Percentiles rank a stretch among this genome's conserved stretches.
Conservation (phyloP, 352 stramenopile genomes). For the Albugo candida region DNA sequence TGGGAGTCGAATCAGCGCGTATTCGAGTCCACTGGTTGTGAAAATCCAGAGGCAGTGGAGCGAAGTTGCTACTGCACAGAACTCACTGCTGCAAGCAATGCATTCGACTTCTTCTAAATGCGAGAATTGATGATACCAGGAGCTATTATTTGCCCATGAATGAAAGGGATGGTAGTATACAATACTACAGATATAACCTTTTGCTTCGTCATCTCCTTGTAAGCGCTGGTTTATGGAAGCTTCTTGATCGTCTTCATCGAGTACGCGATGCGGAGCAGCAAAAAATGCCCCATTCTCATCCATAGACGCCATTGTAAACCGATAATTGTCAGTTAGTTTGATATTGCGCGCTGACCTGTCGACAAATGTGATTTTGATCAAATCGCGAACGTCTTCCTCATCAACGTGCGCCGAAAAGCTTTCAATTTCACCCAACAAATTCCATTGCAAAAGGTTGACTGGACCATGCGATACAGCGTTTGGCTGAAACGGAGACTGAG, state of each 20-base stretch:
- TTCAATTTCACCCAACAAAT: slow-evolving; percentile 59
- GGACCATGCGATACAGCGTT: slow-evolving; percentile 24
- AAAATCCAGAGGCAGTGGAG: slow-evolving; percentile 53
- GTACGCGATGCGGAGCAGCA: slow-evolving; percentile 24
- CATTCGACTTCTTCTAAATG: slow-evolving; percentile 54
- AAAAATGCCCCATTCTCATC: slow-evolving; percentile 62
- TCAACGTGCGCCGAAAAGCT: slow-evolving; percentile 23
- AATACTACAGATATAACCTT: slow-evolving; percentile 24
- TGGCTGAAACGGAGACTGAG: slow-evolving; percentile 37
- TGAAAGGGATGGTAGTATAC: slow-evolving; percentile 74
- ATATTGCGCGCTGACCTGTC: slow-evolving; percentile 69
- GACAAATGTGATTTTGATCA: slow-evolving; percentile 62
- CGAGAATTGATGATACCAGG: slow-evolving; percentile 49
- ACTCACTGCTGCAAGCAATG: slow-evolving; percentile 31
- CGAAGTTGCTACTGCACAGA: slow-evolving; percentile 57
- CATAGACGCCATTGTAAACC: slow-evolving; percentile 56
- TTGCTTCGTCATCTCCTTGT: slow-evolving; percentile 1
- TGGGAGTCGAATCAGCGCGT: slow-evolving; percentile 32
- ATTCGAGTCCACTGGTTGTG: slow-evolving; percentile 42
- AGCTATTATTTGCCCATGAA: slow-evolving; percentile 62
- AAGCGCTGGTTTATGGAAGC: slow-evolving; percentile 4
- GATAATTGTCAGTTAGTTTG: slow-evolving; percentile 74
- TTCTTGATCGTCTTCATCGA: slow-evolving; percentile 1
- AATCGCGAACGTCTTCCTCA: slow-evolving; percentile 36
- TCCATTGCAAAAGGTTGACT: slow-evolving; percentile 48